A percentile compares a stretch with the other conserved stretches of the same genome.
Conservation (phyloP, 208 protist species). For the Crithidia acanthocephali region DNA sequence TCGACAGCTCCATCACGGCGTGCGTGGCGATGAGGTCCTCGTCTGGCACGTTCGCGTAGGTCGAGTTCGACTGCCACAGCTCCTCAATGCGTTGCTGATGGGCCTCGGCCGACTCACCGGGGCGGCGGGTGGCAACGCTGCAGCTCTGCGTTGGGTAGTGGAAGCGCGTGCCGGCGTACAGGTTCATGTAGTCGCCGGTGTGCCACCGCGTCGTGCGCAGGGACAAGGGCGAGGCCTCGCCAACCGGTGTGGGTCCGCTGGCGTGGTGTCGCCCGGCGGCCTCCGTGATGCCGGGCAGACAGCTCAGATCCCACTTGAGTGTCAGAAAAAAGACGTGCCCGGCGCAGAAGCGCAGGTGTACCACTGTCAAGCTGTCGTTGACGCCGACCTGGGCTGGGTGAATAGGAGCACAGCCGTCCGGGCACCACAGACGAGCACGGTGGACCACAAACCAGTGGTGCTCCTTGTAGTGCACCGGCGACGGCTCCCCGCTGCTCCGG, state of each 20-base stretch:
- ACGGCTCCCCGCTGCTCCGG: slow-evolving; percentile 7
- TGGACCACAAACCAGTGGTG: slow-evolving; percentile 38
- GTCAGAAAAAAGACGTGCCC: slow-evolving; percentile 28
- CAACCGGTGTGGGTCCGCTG: no score
- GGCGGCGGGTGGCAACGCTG: slow-evolving; percentile 32
- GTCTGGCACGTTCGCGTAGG: slow-evolving; percentile 30
- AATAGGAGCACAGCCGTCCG: slow-evolving; percentile 11
- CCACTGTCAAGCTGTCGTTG: slow-evolving; percentile 28
- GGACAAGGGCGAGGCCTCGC: not conserved
- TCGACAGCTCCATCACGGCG: slow-evolving; percentile 32
- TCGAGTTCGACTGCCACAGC: slow-evolving; percentile 25
- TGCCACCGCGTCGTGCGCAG: slow-evolving; percentile 35
- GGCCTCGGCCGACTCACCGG: slow-evolving; percentile 15
- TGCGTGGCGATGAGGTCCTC: slow-evolving; percentile 38
- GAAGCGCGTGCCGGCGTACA: slow-evolving; percentile 32
- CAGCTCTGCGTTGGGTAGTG: slow-evolving; percentile 37
- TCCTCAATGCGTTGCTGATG: slow-evolving; percentile 30
- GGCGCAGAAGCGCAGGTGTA: slow-evolving; percentile 31
- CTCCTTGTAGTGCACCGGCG: slow-evolving; percentile 31
- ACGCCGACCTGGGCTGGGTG: slow-evolving; percentile 25
- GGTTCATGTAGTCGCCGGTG: slow-evolving; percentile 29
- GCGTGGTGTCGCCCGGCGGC: not conserved
- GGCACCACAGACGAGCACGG: slow-evolving; percentile 32
- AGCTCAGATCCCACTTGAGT: slow-evolving; percentile 22
- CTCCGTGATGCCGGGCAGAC: not conserved